phyloP scores from a whole-genome alignment of 805 yeast genomes.

The Kuraishia piskuri region DNA sequence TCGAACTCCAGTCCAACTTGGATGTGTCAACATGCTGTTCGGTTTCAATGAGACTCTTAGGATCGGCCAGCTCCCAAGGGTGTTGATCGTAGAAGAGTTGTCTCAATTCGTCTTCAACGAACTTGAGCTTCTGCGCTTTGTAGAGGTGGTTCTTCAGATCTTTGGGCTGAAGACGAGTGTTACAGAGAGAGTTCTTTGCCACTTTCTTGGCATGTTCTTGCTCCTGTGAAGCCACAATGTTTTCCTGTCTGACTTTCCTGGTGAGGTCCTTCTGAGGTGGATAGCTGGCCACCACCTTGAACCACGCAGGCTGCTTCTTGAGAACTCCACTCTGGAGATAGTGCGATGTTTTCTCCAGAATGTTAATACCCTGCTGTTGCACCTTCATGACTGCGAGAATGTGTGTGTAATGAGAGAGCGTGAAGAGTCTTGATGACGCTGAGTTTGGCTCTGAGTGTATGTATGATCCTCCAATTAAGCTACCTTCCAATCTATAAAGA shows the following conservation, averaged over 20 bases:
- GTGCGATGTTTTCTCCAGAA: slow-evolving; percentile 75
- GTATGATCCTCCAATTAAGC: no score
- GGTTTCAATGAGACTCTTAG: slow-evolving; percentile 75
- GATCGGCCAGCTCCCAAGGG: slow-evolving; percentile 96
- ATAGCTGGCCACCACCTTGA: slow-evolving; percentile 67
- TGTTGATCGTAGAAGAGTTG: slow-evolving; percentile 81
- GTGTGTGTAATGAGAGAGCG: no score
- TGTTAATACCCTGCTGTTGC: slow-evolving; percentile 66
- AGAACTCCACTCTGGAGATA: slow-evolving; percentile 66
- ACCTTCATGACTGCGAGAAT: slow-evolving; percentile 49
- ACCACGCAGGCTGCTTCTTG: slow-evolving; percentile 79
- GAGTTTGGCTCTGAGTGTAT: no score
- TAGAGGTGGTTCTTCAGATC: slow-evolving; percentile 34
- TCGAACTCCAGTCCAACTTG: slow-evolving; percentile 65
- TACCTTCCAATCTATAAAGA: no score
- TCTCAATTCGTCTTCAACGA: slow-evolving; percentile 76
- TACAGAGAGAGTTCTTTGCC: slow-evolving; percentile 20
- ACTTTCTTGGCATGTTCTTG: slow-evolving; percentile 10
- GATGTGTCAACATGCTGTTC: slow-evolving; percentile 41
- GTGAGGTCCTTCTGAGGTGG: slow-evolving; percentile 70
- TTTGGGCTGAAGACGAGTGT: slow-evolving; percentile 35
- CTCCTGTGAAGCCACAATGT: slow-evolving; percentile 14
- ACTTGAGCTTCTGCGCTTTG: slow-evolving; percentile 44
- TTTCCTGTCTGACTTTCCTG: slow-evolving; percentile 21
- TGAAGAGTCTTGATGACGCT: no score